Evolutionary conservation across 1,284 basidiomycete genomes (phyloP), one percentile per base, ranked within the genome.

Genomic region (Athelia sp.): DNA sequence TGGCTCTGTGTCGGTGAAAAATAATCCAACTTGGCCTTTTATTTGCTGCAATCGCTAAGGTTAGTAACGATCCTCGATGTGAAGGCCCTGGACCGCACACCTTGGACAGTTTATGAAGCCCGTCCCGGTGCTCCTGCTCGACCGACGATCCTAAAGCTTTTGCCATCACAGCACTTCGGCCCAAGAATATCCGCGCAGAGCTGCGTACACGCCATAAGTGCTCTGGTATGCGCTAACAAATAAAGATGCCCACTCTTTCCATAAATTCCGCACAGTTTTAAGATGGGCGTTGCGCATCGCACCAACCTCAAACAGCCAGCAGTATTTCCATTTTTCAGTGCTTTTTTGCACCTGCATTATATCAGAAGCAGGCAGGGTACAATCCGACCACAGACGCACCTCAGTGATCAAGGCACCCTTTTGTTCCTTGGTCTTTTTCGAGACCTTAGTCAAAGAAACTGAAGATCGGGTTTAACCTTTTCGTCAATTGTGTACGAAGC

Each of bases 271-370:
- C 42, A 98, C 91, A 54, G 93, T 94, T 75, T 98, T 94, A 42
- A 99, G 74, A 69, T 94, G 90, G 35, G 92, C 76, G 72, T 96
- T 98, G 52, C 96, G 82, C 92, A 98, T 96, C 62, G 93, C 85
- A 36, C 93, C 93, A 22, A 98, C 90, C 59, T 88, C 85, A 66
- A 99, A 97, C 26, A 98, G 68, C 93, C 94, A 99, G 68, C 92
- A 88, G 68, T 96, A 97, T 57, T 86, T 82, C 83, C 89, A 97
- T 72, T 92, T 87, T 60, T 94, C 92, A 29, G 79, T 70, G 66
- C 82, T 82, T 63, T 76, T 76, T 75, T 89, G 87, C 45, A 93
- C 71, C 89, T 92, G 53, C 36, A 50, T 42, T 18, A 13, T 40
- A 49, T 21, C 26, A 44, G 17, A 21, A 3, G n/a, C 17, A 35